Base-by-base conservation (phyloP, 2,329 filamentous ascomycete genomes). In the Ploettnerulaceae sp. region DNA sequence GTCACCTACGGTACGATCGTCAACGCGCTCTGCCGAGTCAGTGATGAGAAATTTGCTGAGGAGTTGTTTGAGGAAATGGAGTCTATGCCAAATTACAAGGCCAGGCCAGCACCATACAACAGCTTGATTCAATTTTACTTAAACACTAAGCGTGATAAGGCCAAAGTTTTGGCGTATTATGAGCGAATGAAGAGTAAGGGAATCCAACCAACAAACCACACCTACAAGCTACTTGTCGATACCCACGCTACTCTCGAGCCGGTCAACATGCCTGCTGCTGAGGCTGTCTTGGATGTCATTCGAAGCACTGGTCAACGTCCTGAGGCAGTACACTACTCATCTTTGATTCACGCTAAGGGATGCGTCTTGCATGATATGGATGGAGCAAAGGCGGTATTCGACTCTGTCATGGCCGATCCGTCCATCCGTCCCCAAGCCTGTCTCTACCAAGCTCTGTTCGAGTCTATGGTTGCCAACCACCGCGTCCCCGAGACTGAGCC, bases 61-160 rank as follows among this genome's bases (percentile, higher is more conserved):
- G 89, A 97, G 68, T 81, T 97, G 59, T 98, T 98, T 63, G 89
- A 97, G 63, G 93, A 98, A 72, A 98, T 98, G 93, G 93, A 98
- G 72, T 81, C 84, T 36, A 95, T 95, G 84, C 85, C 89, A 47
- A 98, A 98, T 73, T 98, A 98, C 79, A 97, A 96, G 74, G 89
- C 93, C 31, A 85, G 93, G 7, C 90, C 93, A 20, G 93, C 93
- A 18, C 93, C 93, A 1, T 98, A 98, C 76, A 96, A 98, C 74
- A 95, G 89, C 69, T 86, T 98, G 82, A 98, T 98, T 81, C 93
- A 98, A 66, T 97, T 95, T 72, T 98, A 97, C 79, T 75, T 97
- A 57, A 95, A 88, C 47, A 97, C 91, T 45, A 97, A 97, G 79
- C 88, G 89, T 43, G 91, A 98, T 67, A 91, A 93, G 70, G 72